These are phyloP conservation scores for Mucor ambiguus DNA, from an alignment of 371 early-diverging fungal species.

Conservation along the genomic window DNA sequence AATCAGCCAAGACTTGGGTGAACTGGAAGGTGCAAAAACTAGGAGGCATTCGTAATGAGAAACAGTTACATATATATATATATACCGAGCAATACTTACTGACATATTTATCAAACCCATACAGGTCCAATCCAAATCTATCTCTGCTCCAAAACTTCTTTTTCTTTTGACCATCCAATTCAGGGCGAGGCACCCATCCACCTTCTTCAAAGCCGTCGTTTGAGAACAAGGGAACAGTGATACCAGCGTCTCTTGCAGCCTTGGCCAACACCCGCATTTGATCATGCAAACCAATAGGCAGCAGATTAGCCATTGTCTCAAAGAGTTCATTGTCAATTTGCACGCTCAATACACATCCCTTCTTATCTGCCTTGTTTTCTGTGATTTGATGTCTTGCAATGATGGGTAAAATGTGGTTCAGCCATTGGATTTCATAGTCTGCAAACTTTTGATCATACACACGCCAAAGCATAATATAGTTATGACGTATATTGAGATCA, in stretches of 20 bases:
- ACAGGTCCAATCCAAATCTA: conserved; percentile 76
- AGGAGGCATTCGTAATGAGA: not conserved
- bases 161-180: conserved; percentile 30
- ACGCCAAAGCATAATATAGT: conserved; percentile 67
- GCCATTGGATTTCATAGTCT: conserved; percentile 73
- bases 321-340: conserved; percentile 87
- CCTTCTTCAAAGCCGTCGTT: conserved; percentile 82
- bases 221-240: conserved; percentile 82
- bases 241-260: conserved; percentile 75
- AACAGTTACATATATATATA: not conserved
- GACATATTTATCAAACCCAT: conserved; percentile 83
- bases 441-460: conserved; percentile 72
- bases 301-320: conserved; percentile 58
- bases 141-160: conserved; percentile 31
- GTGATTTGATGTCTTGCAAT: conserved; percentile 82
- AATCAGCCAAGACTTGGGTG: conserved; percentile 58
- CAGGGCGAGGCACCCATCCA: conserved; percentile 59
- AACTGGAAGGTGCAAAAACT: conserved; percentile 69
- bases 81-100: conserved; percentile 40
- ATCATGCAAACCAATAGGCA: conserved; percentile 80
- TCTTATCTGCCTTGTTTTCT: conserved; percentile 30
- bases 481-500: conserved; percentile 76
- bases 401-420: conserved; percentile 74
- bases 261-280: conserved; percentile 82
- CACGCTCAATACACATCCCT: conserved; percentile 74